Conservation (phyloP, 768 basidiomycete genomes). For the Russula earlei region DNA sequence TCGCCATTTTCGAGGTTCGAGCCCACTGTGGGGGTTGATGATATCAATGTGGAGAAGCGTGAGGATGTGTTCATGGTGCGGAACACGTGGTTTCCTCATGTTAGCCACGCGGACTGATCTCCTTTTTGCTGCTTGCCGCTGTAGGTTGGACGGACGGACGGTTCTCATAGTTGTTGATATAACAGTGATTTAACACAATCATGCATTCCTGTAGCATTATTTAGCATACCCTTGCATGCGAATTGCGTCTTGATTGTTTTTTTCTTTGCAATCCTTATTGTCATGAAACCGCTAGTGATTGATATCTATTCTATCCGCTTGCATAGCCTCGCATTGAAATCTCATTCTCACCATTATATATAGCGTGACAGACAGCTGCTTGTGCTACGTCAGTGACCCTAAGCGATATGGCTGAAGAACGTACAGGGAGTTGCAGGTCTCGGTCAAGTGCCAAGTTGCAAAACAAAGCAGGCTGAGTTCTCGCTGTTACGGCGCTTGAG, state of each 20-base stretch:
- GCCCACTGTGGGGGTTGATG: constrained; percentile 3
- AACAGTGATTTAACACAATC: too few relatives aligned
- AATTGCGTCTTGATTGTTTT: constrained; percentile 5
- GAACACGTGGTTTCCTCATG: neutral
- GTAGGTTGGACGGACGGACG: neutral
- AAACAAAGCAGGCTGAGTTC: too few relatives aligned
- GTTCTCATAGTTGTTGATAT: constrained; percentile 10
- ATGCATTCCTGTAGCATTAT: constrained; percentile 23
- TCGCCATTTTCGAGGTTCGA: constrained; percentile 25
- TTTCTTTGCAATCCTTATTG: neutral
- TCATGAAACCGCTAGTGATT: neutral
- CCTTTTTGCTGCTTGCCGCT: neutral
- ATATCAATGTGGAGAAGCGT: neutral
- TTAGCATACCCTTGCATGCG: constrained; percentile 15
- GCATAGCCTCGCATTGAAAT: too few relatives aligned
- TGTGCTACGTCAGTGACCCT: too few relatives aligned
- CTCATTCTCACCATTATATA: too few relatives aligned
- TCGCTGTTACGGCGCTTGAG: too few relatives aligned
- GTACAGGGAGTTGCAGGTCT: too few relatives aligned
- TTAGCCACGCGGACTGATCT: neutral
- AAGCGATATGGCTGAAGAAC: too few relatives aligned
- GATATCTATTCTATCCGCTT: neutral
- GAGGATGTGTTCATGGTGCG: constrained; percentile 1
- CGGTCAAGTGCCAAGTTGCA: too few relatives aligned
- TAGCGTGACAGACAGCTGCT: too few relatives aligned